Percentiles rank a stretch among this genome's conserved stretches.
phyloP scores from a whole-genome alignment of 1,284 basidiomycete species.

The Lentinus polychrous region DNA sequence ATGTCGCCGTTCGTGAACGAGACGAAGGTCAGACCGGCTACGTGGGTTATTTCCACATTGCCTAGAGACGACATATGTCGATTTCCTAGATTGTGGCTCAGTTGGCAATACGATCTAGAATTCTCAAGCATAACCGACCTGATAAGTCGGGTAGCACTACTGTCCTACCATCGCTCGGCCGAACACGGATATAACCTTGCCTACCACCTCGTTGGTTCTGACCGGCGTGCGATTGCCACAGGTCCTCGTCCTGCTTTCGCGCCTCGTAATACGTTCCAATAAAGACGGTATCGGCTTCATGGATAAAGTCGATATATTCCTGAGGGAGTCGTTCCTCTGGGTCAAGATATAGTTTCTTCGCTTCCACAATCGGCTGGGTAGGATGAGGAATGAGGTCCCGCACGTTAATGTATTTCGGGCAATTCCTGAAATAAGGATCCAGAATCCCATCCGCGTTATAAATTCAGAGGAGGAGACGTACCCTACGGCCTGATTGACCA shows the following conservation, averaged over 20 bases:
- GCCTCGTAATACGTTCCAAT: slow-evolving; percentile 47
- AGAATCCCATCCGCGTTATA: too few species aligned
- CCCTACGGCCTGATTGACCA: slow-evolving; percentile 56
- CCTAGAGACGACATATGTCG: slow-evolving; percentile 55
- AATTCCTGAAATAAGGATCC: slow-evolving; percentile 36
- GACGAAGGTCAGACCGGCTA: slow-evolving; percentile 50
- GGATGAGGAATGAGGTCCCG: slow-evolving; percentile 39
- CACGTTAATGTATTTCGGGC: slow-evolving; percentile 60
- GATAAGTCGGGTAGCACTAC: slow-evolving; percentile 57
- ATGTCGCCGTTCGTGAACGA: slow-evolving; percentile 48
- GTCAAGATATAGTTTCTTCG: slow-evolving; percentile 28
- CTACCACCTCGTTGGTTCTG: slow-evolving; percentile 59
- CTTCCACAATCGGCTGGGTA: slow-evolving; percentile 31
- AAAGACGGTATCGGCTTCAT: slow-evolving; percentile 45
- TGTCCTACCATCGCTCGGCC: slow-evolving; percentile 46
- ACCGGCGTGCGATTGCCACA: slow-evolving; percentile 50
- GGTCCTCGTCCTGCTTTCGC: slow-evolving; percentile 24
- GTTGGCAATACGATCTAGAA: too few species aligned
- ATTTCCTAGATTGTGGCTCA: slow-evolving; percentile 35
- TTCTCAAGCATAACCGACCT: slow-evolving; percentile 25
- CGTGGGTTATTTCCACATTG: slow-evolving; percentile 50
- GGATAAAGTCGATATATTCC: slow-evolving; percentile 41
- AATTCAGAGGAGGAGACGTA: slow-evolving; percentile 16
- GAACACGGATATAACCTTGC: slow-evolving; percentile 53
- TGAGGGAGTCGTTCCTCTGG: slow-evolving; percentile 38